Base-by-base conservation (phyloP, 768 basidiomycete genomes). In the Lyophyllum semitale region DNA sequence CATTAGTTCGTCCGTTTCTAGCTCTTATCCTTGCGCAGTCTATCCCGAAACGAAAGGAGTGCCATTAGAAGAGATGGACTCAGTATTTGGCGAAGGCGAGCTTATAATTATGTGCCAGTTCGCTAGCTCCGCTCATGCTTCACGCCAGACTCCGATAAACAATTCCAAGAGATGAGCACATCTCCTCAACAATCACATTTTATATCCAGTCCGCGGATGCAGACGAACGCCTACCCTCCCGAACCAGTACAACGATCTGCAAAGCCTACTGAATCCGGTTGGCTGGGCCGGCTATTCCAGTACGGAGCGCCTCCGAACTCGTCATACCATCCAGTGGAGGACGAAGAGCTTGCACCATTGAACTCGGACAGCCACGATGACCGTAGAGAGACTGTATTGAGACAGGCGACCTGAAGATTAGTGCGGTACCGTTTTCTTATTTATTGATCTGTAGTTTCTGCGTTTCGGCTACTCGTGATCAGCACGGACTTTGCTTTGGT, bases 21-120 rank as follows among this genome's bases (percentile, higher is more conserved):
- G 58, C n/a, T 32, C 43, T 57, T 25, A 40, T 44, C 9, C 26
- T 25, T 41, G 15, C 13, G 22, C 54, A 92, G 91, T 91, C 54
- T 91, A 92, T 67, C 92, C 91, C 0, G 90, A 93, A 71, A 93
- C 91, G 12, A 93, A 84, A 74, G 90, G 92, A 2, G 84, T 94
- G 2, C 88, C 91, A 0, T 71, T 95, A 48, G 93, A 95, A 73
- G 91, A 95, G 66, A 92, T 95, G 87, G 93, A 94, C 65, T 83
- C 80, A 25, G 84, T 94, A 12, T 95, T 95, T 70, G 89, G 92
- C 48, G 91, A 95, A 85, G 89, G 89, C 86, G 50, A 17, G 6
- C n/a, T 1, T 18, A 29, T n/a, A 11, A 22, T 12, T 51, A 9
- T 0, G 4, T 13, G 23, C 9, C 35, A 8, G 20, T 33, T 25